Conservation (phyloP, 441 rosid species). For the Bruguiera hainesii region DNA sequence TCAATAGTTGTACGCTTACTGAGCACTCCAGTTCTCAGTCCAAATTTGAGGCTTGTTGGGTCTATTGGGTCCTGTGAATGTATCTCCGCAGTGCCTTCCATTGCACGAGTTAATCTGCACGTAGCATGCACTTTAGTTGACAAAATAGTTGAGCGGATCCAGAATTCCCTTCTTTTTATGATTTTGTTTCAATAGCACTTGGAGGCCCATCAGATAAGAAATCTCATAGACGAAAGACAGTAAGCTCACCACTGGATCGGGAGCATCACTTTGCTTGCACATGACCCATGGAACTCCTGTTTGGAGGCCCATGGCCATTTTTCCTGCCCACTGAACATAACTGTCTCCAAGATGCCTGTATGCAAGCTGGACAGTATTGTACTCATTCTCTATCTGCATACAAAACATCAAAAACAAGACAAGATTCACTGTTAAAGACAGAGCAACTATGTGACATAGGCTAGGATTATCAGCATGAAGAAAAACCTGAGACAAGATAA, state of each 20-base stretch:
- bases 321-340: slow-evolving; percentile 86
- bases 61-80: slow-evolving; percentile 31
- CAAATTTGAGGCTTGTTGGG: slow-evolving; percentile 27
- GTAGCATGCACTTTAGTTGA: background rate
- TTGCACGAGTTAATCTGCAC: slow-evolving; percentile 30
- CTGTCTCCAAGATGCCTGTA: slow-evolving; percentile 52
- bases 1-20: slow-evolving; percentile 31
- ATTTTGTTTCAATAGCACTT: background rate
- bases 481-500: slow-evolving; percentile 73
- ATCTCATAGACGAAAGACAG: no score
- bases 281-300: slow-evolving; percentile 85
- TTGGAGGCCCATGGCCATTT: slow-evolving; percentile 47
- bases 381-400: slow-evolving; percentile 92
- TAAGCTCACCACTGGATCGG: slow-evolving; percentile 63
- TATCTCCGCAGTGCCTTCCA: slow-evolving; percentile 36
- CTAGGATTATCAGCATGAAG: no score
- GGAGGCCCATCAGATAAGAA: no score
- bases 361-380: slow-evolving; percentile 78
- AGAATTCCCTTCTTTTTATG: background rate
- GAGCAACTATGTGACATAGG: no score
- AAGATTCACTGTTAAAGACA: slow-evolving; percentile 9
- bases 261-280: slow-evolving; percentile 97
- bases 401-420: slow-evolving; percentile 34
- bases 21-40: slow-evolving; percentile 75
- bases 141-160: background rate